phyloP scores from a whole-genome alignment of 2,329 filamentous ascomycete genomes.

The Coleophoma cylindrospora region DNA sequence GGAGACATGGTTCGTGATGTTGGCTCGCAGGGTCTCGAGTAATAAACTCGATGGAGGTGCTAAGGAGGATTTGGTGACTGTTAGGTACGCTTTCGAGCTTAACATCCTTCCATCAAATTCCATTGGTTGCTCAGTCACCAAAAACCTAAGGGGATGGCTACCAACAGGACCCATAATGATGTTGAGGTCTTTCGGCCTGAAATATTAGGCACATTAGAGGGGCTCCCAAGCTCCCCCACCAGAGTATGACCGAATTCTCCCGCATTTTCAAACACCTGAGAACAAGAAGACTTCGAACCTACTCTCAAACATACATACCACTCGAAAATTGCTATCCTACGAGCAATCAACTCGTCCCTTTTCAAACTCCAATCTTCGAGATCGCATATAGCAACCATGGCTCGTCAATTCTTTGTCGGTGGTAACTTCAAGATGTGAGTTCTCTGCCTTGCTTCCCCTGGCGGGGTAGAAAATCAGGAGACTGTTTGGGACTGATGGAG shows the following conservation, averaged over 20 bases:
- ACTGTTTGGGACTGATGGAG: neutral
- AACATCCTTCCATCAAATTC: no score
- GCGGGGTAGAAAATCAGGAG: neutral
- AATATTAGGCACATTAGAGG: neutral
- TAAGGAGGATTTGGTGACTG: no score
- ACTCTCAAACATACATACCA: no score
- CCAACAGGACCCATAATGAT: neutral
- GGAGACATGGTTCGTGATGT: no score
- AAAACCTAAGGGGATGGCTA: no score
- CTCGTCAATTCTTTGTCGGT: conserved; percentile 95
- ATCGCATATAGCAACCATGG: conserved; percentile 48
- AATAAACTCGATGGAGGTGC: no score
- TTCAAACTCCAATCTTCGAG: neutral
- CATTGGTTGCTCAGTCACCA: no score
- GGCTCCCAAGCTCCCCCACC: neutral
- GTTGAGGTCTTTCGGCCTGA: conserved; percentile 2
- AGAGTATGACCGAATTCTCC: neutral
- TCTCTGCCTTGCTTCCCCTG: conserved; percentile 1
- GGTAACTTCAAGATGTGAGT: conserved; percentile 99
- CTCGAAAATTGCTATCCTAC: neutral
- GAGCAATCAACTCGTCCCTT: conserved; percentile 1
- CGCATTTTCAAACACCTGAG: neutral
- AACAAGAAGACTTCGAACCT: no score
- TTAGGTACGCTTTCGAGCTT: no score
- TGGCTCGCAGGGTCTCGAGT: no score